Conservation (phyloP, 129 eudicot species). For the carrot (Daucus carota) region DNA sequence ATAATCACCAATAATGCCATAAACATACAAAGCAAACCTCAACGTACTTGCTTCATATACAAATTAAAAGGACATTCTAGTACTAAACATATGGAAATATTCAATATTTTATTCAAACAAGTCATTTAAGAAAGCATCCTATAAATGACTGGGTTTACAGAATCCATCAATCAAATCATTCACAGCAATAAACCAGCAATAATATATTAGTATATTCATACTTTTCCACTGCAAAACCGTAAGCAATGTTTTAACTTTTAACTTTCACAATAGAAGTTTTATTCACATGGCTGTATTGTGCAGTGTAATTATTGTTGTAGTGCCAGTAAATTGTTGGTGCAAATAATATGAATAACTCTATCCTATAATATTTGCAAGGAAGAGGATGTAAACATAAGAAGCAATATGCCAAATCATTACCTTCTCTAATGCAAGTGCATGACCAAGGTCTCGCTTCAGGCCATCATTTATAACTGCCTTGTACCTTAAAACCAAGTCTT, state of each 20-base stretch:
- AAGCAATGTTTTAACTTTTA: background rate
- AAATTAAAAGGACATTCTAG: background rate
- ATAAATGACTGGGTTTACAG: background rate
- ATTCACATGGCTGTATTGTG: background rate
- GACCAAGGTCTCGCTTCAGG: slow-evolving; percentile 56
- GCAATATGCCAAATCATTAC: slow-evolving; percentile 20
- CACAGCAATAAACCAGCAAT: background rate
- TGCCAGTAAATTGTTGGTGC: background rate
- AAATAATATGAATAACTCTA: background rate
- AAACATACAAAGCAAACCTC: background rate
- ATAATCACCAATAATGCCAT: background rate
- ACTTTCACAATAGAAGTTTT: background rate
- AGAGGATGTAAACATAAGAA: background rate
- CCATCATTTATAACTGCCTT: slow-evolving; percentile 95
- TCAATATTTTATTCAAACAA: background rate
- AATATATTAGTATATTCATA: background rate
- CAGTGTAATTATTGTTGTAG: background rate
- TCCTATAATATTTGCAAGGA: background rate
- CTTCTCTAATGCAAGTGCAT: slow-evolving; percentile 82
- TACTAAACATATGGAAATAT: background rate
- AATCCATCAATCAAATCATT: background rate
- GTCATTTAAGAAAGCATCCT: background rate
- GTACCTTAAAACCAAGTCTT: slow-evolving; percentile 75
- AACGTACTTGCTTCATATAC: background rate
- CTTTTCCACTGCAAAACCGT: background rate